Conservation (phyloP, 345 rosid genomes). For the Mercurialis annua region DNA sequence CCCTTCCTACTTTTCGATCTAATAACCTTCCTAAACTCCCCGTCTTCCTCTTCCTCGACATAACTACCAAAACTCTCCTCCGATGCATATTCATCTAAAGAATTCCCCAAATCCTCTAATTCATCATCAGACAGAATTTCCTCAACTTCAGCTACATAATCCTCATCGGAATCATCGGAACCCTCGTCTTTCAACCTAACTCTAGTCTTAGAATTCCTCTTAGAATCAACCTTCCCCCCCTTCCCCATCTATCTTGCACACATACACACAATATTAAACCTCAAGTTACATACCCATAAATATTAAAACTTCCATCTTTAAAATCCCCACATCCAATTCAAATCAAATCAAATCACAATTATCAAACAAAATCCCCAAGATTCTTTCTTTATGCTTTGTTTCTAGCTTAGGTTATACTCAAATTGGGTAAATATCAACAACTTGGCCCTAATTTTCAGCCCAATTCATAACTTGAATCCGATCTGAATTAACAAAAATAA, state of each 20-base stretch:
- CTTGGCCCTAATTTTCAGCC: conserved; percentile 6
- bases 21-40: conserved; percentile 35
- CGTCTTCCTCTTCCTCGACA: conserved; percentile 39
- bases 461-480: conserved; percentile 23
- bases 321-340: neutral
- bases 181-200: conserved; percentile 49
- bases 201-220: conserved; percentile 45
- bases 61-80: conserved; percentile 45
- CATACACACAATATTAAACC: conserved; percentile 21
- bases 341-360: conserved; percentile 14
- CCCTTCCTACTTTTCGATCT: conserved; percentile 39
- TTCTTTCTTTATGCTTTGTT: conserved; percentile 18
- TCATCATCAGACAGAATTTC: conserved; percentile 63
- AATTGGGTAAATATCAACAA: conserved; percentile 34
- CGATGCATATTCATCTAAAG: conserved; percentile 49
- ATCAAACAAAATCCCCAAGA: conserved; percentile 10
- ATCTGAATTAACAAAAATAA: conserved; percentile 26
- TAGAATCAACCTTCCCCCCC: conserved; percentile 54
- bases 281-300: conserved; percentile 21
- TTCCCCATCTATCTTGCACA: conserved; percentile 64
- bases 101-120: conserved; percentile 47
- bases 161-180: conserved; percentile 98
- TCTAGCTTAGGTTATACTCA: conserved; percentile 36
- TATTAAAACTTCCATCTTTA: conserved; percentile 6
- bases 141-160: conserved; percentile 80